These are phyloP conservation scores for Russula dissimulans DNA, from an alignment of 768 basidiomycete genomes.

Conservation along the genomic window DNA sequence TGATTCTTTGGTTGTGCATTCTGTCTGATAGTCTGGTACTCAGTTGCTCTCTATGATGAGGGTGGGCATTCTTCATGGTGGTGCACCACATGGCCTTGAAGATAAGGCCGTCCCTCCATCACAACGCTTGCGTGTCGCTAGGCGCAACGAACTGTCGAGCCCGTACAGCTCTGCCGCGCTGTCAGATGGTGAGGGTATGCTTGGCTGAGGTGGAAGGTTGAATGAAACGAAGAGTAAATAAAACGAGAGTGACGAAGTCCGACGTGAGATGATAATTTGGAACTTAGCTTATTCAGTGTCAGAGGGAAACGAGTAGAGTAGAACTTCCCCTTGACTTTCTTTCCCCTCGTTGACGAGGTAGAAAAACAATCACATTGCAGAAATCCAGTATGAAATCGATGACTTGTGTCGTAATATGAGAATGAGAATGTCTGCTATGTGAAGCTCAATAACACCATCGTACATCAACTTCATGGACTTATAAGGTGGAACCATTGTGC, in stretches of 20 bases:
- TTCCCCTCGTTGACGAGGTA: too few relatives aligned
- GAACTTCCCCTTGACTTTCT: too few relatives aligned
- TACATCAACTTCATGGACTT: too few relatives aligned
- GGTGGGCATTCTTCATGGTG: slow-evolving; percentile 47
- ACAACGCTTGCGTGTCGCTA: slow-evolving; percentile 38
- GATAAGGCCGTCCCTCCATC: slow-evolving; percentile 41
- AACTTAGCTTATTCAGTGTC: background rate
- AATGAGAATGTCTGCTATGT: too few relatives aligned
- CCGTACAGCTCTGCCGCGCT: slow-evolving; percentile 28
- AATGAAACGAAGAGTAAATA: background rate
- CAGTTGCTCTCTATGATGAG: slow-evolving; percentile 52
- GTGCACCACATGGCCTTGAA: slow-evolving; percentile 42
- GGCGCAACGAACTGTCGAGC: slow-evolving; percentile 29
- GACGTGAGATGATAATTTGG: background rate
- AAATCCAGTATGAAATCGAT: too few relatives aligned
- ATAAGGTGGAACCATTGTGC: too few relatives aligned
- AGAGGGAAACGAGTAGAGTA: too few relatives aligned
- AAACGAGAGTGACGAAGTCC: background rate
- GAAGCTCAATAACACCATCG: too few relatives aligned
- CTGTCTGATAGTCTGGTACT: background rate
- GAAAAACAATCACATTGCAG: too few relatives aligned
- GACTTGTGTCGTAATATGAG: too few relatives aligned
- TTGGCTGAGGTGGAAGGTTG: slow-evolving; percentile 22
- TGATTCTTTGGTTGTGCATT: background rate
- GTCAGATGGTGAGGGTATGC: slow-evolving; percentile 29